Evolutionary conservation across 257 asterid genomes (phyloP).

Genomic region (Mentha longifolia): DNA sequence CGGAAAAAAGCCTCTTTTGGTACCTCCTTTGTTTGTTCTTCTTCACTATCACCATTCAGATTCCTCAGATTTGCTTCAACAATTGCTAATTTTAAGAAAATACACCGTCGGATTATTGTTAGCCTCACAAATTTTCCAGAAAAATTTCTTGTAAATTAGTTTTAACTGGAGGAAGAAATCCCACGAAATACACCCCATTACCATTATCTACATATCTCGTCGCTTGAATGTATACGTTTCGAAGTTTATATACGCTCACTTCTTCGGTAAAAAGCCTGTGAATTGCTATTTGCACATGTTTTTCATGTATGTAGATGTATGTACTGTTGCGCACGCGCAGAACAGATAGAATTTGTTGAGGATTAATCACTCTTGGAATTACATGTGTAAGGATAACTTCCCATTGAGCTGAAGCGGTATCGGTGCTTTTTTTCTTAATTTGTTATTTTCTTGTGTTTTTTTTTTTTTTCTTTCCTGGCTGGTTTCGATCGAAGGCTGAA

Average conservation of each 20-base stretch:
- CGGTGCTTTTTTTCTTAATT: not conserved
- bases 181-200: constrained; percentile 20
- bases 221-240: constrained; percentile 28
- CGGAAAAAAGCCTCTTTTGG: constrained; percentile 14
- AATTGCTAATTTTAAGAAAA: constrained; percentile 15
- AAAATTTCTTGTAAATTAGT: constrained; percentile 19
- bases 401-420: constrained; percentile 31
- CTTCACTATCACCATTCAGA: constrained; percentile 37
- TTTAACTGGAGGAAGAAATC: constrained; percentile 34
- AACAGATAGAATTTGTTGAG: not conserved
- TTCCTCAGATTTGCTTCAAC: constrained; percentile 40
- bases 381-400: constrained; percentile 22
- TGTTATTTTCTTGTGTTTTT: constrained; percentile 19
- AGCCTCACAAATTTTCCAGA: constrained; percentile 41
- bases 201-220: constrained; percentile 39
- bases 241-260: constrained; percentile 23
- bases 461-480: too few species aligned
- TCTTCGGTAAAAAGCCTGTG: constrained; percentile 30
- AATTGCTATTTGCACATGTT: constrained; percentile 4
- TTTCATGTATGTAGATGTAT: not conserved
- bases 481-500: constrained; percentile 28
- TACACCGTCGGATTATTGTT: constrained; percentile 31
- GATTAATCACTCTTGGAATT: constrained; percentile 20
- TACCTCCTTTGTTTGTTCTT: constrained; percentile 25
- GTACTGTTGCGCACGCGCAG: constrained; percentile 14